phyloP scores from a whole-genome alignment of 176 grass and related monocot genomes.

The Oropetium thomaeum region DNA sequence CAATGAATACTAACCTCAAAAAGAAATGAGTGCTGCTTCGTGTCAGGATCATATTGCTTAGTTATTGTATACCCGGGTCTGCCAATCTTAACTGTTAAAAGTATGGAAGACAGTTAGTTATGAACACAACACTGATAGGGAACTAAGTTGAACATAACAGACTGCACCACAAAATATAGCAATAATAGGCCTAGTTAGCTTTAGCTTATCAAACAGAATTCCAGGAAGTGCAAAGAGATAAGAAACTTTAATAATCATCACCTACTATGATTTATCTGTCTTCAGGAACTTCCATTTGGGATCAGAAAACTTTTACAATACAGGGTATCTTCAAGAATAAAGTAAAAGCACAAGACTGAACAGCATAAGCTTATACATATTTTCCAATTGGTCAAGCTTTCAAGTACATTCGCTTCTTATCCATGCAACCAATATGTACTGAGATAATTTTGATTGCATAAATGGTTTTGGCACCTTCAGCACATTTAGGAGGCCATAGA shows the following conservation, averaged over 20 bases:
- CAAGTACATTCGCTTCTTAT: background rate
- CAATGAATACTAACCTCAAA: conserved; percentile 61
- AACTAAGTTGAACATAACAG: background rate
- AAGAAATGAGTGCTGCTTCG: conserved; percentile 84
- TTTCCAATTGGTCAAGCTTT: background rate
- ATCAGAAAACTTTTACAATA: background rate
- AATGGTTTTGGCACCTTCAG: background rate
- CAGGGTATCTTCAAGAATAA: background rate
- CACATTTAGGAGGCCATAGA: background rate
- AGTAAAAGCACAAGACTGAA: background rate
- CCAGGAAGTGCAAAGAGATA: background rate
- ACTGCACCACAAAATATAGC: background rate
- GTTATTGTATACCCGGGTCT: conserved; percentile 88
- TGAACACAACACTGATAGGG: too few relatives aligned
- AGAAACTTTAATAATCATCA: background rate
- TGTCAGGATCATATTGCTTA: conserved; percentile 89
- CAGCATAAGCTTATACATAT: background rate
- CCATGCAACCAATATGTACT: background rate
- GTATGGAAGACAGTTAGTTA: conserved; percentile 14
- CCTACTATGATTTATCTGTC: background rate
- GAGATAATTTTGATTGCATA: background rate
- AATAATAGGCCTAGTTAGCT: background rate
- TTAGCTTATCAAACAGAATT: background rate
- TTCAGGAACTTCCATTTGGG: background rate
- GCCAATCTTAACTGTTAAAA: conserved; percentile 90